phyloP scores from a whole-genome alignment of 257 asterid genomes.

The Orobanche coerulescens region DNA sequence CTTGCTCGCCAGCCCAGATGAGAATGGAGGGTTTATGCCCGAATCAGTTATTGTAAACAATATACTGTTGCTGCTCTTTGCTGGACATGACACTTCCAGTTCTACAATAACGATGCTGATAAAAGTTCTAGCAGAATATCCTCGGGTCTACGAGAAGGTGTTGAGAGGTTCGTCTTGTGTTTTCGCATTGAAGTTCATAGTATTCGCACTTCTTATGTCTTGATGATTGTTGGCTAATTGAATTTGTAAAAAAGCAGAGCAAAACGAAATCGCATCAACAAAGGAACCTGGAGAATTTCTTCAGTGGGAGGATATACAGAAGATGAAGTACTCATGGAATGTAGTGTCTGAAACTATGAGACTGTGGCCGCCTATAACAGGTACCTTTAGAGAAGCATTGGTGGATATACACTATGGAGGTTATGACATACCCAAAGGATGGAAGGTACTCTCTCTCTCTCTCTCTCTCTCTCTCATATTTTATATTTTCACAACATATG shows the following conservation, averaged over 20 bases:
- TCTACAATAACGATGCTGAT: slow-evolving; percentile 47
- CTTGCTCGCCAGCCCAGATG: slow-evolving; percentile 45
- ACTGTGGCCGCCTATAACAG: slow-evolving; percentile 37
- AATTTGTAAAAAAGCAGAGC: slow-evolving; percentile 39
- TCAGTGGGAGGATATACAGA: slow-evolving; percentile 51
- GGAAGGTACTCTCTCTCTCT: slow-evolving; percentile 36
- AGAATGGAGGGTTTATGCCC: slow-evolving; percentile 52
- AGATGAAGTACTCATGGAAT: slow-evolving; percentile 61
- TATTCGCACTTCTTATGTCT: no score
- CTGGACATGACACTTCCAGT: slow-evolving; percentile 76
- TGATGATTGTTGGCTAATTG: no score
- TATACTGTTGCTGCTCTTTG: slow-evolving; percentile 58
- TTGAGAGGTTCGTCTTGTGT: slow-evolving; percentile 35
- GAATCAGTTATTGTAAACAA: slow-evolving; percentile 57
- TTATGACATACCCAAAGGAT: slow-evolving; percentile 52
- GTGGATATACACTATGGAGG: slow-evolving; percentile 41
- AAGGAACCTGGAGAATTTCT: slow-evolving; percentile 30
- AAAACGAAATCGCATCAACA: slow-evolving; percentile 33
- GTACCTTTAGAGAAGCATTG: slow-evolving; percentile 43
- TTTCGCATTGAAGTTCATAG: not conserved
- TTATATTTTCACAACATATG: not conserved
- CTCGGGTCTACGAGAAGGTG: slow-evolving; percentile 52
- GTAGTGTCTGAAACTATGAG: slow-evolving; percentile 46
- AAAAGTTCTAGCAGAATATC: slow-evolving; percentile 53
- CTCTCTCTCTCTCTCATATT: not conserved